Conservation (phyloP, 257 asterid genomes). For the Primulina tabacum region DNA sequence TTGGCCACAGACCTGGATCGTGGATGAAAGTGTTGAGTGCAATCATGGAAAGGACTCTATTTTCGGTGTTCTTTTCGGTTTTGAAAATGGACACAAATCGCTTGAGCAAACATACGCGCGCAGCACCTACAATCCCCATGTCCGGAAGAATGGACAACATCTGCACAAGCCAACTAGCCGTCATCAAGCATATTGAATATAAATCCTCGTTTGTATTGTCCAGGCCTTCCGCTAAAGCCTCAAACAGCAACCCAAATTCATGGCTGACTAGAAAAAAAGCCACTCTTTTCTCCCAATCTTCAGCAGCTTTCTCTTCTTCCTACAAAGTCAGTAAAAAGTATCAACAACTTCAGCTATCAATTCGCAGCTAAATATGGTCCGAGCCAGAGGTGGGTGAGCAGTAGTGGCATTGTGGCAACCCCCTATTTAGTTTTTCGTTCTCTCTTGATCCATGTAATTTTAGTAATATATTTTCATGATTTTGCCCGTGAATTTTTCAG, state of each 20-base stretch:
- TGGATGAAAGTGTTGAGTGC: constrained; percentile 67
- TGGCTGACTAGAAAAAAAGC: constrained; percentile 69
- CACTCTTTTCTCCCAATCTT: constrained; percentile 74
- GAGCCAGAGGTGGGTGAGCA: no score
- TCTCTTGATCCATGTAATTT: background rate
- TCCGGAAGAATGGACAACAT: constrained; percentile 75
- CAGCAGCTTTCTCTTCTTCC: constrained; percentile 68
- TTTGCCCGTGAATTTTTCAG: no score
- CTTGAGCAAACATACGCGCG: constrained; percentile 69
- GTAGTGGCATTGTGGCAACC: background rate
- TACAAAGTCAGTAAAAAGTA: constrained; percentile 16
- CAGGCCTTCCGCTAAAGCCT: constrained; percentile 72
- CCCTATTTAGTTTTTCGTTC: background rate
- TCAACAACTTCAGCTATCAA: constrained; percentile 10
- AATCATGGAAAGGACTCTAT: constrained; percentile 70
- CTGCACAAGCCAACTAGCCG: constrained; percentile 72
- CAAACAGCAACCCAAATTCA: constrained; percentile 77
- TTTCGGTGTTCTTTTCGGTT: constrained; percentile 51
- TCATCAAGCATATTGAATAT: constrained; percentile 62
- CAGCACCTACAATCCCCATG: constrained; percentile 76
- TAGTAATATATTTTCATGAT: background rate
- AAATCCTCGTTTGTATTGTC: constrained; percentile 51
- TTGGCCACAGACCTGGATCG: constrained; percentile 58
- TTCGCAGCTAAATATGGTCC: background rate
- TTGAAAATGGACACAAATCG: constrained; percentile 62